Evolutionary conservation across 208 protist genomes (phyloP).

Genomic region (Leishmania amazonensis): DNA sequence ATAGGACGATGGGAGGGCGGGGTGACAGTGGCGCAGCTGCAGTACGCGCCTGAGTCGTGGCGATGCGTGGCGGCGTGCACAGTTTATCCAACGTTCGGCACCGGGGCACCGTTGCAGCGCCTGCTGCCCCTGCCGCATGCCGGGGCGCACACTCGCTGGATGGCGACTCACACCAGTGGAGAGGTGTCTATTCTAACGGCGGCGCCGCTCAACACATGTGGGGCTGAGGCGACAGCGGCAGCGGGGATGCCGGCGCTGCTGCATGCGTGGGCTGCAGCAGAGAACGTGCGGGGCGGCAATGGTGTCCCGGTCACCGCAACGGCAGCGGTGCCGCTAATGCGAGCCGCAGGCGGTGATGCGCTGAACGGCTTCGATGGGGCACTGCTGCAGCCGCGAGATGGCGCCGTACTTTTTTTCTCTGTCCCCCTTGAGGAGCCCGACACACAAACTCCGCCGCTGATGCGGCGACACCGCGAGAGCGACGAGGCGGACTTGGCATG

Average conservation of each 20-base stretch:
- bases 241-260: neutral
- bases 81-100: conserved; percentile 1
- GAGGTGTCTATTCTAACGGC: conserved; percentile 29
- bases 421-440: conserved; percentile 18
- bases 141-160: conserved; percentile 20
- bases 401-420: conserved; percentile 26
- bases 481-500: conserved; percentile 23
- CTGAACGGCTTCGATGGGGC: conserved; percentile 35
- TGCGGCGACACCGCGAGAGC: conserved; percentile 20
- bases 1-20: conserved; percentile 33
- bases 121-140: conserved; percentile 22
- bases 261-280: neutral
- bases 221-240: neutral
- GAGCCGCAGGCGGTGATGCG: conserved; percentile 9
- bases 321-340: conserved; percentile 5
- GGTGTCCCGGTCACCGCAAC: neutral
- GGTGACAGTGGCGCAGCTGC: conserved; percentile 16
- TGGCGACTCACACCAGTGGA: conserved; percentile 28
- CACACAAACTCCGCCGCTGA: conserved; percentile 15
- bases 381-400: conserved; percentile 25
- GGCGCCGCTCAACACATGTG: neutral
- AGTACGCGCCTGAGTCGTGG: conserved; percentile 1
- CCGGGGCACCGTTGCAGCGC: conserved; percentile 20
- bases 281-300: neutral
- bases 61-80: conserved; percentile 17